These are phyloP conservation scores for Trifolium fragiferum DNA, from an alignment of 306 rosid genomes.

Conservation along the genomic window DNA sequence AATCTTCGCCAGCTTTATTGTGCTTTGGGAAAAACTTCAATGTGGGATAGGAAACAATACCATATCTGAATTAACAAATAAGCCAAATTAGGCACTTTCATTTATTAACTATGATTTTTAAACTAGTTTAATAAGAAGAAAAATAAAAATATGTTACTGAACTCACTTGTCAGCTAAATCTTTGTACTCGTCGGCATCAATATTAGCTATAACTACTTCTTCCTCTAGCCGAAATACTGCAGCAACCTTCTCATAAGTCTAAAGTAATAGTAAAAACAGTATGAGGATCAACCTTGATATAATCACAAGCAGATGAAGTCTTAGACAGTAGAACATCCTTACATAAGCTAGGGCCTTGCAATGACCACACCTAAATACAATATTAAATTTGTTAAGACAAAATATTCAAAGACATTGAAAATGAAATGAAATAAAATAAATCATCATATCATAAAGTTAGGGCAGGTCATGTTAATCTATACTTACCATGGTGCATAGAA, in stretches of 20 bases:
- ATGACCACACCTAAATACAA: conserved; percentile 86
- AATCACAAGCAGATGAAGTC: conserved; percentile 24
- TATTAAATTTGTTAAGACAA: conserved; percentile 7
- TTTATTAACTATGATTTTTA: conserved; percentile 30
- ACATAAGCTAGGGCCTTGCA: conserved; percentile 94
- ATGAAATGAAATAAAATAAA: conserved; percentile 19
- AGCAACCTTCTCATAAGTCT: conserved; percentile 91
- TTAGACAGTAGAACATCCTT: too few species aligned
- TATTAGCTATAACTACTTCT: conserved; percentile 73
- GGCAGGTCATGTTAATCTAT: conserved; percentile 19
- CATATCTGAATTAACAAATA: conserved; percentile 63
- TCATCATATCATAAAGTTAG: conserved; percentile 1
- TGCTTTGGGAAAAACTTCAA: conserved; percentile 80
- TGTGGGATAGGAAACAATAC: conserved; percentile 75
- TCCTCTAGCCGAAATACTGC: conserved; percentile 72
- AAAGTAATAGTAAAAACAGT: conserved; percentile 25
- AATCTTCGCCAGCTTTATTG: conserved; percentile 86
- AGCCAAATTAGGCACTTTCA: conserved; percentile 28
- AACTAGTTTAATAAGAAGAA: conserved; percentile 8
- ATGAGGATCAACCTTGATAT: conserved; percentile 33
- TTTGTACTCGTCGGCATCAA: conserved; percentile 77
- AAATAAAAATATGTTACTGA: conserved; percentile 7
- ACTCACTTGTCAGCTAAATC: conserved; percentile 86
- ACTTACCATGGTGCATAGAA: conserved; percentile 95
- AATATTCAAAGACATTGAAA: conserved; percentile 14